phyloP scores from a whole-genome alignment of 768 basidiomycete species.

The Sutorius australiensis region DNA sequence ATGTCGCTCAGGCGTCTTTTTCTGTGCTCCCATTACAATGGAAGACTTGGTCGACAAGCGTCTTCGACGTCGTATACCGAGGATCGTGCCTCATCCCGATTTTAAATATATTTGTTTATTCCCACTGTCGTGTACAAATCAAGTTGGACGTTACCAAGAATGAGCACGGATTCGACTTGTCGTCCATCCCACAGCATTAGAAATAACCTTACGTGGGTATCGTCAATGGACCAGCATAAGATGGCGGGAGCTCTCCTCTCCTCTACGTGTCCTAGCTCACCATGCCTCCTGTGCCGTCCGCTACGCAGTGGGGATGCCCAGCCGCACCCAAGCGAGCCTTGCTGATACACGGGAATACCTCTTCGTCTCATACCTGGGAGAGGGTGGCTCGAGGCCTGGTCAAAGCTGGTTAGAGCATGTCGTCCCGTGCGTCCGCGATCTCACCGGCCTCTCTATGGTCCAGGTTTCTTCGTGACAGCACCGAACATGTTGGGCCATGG shows the following conservation, averaged over 20 bases:
- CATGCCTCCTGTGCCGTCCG: constrained; percentile 15
- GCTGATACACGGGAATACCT: constrained; percentile 12
- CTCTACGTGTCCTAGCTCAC: not conserved
- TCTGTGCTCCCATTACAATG: constrained; percentile 70
- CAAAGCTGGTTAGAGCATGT: constrained; percentile 1
- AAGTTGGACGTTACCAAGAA: not conserved
- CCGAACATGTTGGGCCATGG: too few species aligned
- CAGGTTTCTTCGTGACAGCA: too few species aligned
- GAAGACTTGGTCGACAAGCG: constrained; percentile 76
- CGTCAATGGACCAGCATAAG: not conserved
- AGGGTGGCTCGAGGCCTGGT: constrained; percentile 8
- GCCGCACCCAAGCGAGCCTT: constrained; percentile 1
- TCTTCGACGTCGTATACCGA: constrained; percentile 32
- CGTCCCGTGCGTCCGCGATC: not conserved
- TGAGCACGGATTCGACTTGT: not conserved
- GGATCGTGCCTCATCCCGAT: not conserved
- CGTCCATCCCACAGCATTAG: not conserved
- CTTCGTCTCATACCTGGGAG: constrained; percentile 15
- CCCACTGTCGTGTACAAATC: not conserved
- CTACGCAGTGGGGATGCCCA: constrained; percentile 14
- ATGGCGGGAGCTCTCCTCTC: too few species aligned
- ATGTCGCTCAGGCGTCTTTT: constrained; percentile 74
- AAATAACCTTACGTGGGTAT: constrained; percentile 3
- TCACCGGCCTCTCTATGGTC: too few species aligned
- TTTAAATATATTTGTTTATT: not conserved